Conservation (phyloP, 176 grass and related monocot genomes). For the Cenchrus fungigraminus region DNA sequence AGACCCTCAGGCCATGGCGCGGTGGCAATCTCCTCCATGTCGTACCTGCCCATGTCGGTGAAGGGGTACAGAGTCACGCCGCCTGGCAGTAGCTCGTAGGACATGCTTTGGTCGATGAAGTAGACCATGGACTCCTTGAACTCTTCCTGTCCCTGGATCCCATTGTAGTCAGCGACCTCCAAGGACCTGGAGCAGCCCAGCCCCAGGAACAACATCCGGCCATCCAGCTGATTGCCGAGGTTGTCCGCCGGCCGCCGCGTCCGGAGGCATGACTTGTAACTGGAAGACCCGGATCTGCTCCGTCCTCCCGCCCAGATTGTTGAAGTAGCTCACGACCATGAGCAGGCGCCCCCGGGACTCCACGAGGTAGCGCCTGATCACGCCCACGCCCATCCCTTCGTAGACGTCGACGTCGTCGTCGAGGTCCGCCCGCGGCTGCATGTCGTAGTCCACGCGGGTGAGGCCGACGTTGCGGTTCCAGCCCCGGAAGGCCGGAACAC, state of each 20-base stretch:
- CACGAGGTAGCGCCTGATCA: conserved; percentile 43
- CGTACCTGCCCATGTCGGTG: conserved; percentile 56
- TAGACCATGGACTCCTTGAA: conserved; percentile 25
- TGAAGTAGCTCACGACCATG: conserved; percentile 46
- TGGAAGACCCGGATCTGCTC: conserved; percentile 37
- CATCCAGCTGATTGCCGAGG: conserved; percentile 15
- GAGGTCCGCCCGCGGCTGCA: conserved; percentile 33
- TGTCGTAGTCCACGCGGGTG: background rate
- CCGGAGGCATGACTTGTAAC: no score
- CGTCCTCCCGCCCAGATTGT: background rate
- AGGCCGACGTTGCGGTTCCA: background rate
- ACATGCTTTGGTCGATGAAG: conserved; percentile 37
- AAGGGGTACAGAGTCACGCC: conserved; percentile 25
- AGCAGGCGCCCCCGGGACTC: conserved; percentile 38
- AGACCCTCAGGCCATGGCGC: conserved; percentile 17
- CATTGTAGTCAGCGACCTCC: conserved; percentile 24
- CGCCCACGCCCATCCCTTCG: background rate
- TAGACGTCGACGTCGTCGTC: background rate
- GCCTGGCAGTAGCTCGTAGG: background rate
- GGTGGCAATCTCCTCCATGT: background rate
- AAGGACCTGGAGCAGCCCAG: conserved; percentile 51
- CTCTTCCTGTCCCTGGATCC: conserved; percentile 11
- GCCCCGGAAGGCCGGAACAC: no score
- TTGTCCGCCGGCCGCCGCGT: no score
- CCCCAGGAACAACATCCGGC: conserved; percentile 50